phyloP scores from a whole-genome alignment of 2,329 filamentous ascomycete genomes.

The Diaporthe batatas region DNA sequence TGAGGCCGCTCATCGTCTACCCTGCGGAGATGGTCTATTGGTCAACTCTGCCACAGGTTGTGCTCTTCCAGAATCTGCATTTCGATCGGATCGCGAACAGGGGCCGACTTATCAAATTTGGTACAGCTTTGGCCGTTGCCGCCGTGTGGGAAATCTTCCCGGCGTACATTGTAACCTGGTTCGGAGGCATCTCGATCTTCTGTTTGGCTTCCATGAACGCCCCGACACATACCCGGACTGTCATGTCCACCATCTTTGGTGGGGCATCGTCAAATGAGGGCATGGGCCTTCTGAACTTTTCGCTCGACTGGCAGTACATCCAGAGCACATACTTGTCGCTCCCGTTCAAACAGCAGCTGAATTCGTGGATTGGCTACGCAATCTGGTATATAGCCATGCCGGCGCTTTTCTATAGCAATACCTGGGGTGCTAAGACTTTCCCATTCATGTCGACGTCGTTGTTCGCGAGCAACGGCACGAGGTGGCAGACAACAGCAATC shows the following conservation, averaged over 20 bases:
- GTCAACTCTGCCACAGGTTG: constrained; percentile 10
- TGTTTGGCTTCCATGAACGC: constrained; percentile 18
- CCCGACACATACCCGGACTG: not conserved
- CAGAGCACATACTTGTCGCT: constrained; percentile 24
- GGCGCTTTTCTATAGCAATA: constrained; percentile 52
- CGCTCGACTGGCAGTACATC: constrained; percentile 24
- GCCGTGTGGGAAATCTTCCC: constrained; percentile 20
- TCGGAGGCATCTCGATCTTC: constrained; percentile 25
- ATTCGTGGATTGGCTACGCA: constrained; percentile 9
- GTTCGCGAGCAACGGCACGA: constrained; percentile 16
- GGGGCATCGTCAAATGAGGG: constrained; percentile 19
- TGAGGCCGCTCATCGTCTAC: constrained; percentile 14
- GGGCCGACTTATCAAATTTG: constrained; percentile 14
- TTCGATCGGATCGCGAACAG: constrained; percentile 19
- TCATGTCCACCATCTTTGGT: constrained; percentile 19
- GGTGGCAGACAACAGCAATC: constrained; percentile 19
- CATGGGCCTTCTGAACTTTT: constrained; percentile 11
- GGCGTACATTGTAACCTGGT: constrained; percentile 9
- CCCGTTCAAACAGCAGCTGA: constrained; percentile 18
- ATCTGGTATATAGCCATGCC: constrained; percentile 25
- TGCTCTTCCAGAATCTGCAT: constrained; percentile 24
- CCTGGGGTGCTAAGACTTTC: constrained; percentile 56
- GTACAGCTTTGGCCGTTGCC: not conserved
- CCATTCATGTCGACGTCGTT: constrained; percentile 55
- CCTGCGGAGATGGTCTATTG: constrained; percentile 25